Evolutionary conservation across 371 early-diverging fungal genomes (phyloP).

Genomic region (Parasitella parasitica): DNA sequence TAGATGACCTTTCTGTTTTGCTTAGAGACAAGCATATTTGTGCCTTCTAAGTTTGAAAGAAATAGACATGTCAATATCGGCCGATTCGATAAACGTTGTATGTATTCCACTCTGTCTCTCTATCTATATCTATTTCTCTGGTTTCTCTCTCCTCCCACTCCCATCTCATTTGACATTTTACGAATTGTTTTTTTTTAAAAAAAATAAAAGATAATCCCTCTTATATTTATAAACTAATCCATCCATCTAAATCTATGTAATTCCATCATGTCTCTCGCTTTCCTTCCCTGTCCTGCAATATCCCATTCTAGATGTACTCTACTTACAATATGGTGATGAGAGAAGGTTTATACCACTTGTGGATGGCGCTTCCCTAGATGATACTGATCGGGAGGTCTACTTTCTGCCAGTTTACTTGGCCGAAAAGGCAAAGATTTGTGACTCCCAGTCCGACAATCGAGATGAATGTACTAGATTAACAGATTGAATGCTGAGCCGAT

Average conservation of each 20-base stretch:
- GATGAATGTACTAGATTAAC: too few relatives aligned
- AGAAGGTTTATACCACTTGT: constrained; percentile 19
- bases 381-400: constrained; percentile 3
- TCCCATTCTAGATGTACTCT: background rate
- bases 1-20: constrained; percentile 93
- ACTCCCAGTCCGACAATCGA: background rate
- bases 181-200: background rate
- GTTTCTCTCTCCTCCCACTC: background rate
- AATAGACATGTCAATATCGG: background rate
- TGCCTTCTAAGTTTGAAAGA: constrained; percentile 1
- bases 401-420: background rate
- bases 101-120: background rate
- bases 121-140: background rate
- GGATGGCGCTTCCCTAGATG: background rate
- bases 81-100: background rate
- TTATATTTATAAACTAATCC: background rate
- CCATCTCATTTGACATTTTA: background rate
- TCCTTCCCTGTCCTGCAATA: background rate
- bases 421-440: background rate
- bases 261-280: background rate
- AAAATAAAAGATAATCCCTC: background rate
- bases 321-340: constrained; percentile 37
- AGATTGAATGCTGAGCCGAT: too few relatives aligned
- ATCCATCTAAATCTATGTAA: constrained; percentile 1
- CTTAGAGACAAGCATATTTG: constrained; percentile 92